Base-by-base conservation (phyloP, 352 stramenopile species). In the Pythium angustatum region DNA sequence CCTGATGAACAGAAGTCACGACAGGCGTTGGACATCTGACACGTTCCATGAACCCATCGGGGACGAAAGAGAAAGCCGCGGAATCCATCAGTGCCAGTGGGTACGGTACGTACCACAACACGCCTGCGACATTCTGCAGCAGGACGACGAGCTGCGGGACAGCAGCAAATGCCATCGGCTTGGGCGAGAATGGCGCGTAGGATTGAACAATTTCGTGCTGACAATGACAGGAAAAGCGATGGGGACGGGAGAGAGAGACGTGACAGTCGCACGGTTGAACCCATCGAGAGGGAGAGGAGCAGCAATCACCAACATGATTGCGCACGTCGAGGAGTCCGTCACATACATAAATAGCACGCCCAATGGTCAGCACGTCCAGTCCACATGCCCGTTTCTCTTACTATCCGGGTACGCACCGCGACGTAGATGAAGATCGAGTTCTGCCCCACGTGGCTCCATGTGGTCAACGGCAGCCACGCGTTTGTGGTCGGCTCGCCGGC, bases 351-450 rank as follows among this genome's bases (percentile, higher is more conserved):
- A 22, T 19, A 45, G 30, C n/a, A n/a, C n/a, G n/a, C n/a, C n/a
- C n/a, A n/a, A n/a, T n/a, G n/a, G n/a, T n/a, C n/a, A n/a, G n/a
- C n/a, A n/a, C n/a, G n/a, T n/a, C n/a, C n/a, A n/a, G n/a, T n/a
- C n/a, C n/a, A n/a, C n/a, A n/a, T n/a, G n/a, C n/a, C n/a, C n/a
- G n/a, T n/a, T n/a, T n/a, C n/a, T n/a, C n/a, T n/a, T n/a, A n/a
- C n/a, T n/a, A n/a, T n/a, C n/a, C 22, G 28, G 6, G 9, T 49
- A 58, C 75, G 44, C 69, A 93, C 83, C 73, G 88, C 77, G 14
- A 78, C 65, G 68, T 96, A 96, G 52, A 94, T 62, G 24, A 73
- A 62, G 63, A 94, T 88, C 2, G 83, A 78, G 62, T 96, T 96
- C 45, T 76, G 88, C 34, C 87, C 83, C 8, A 91, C 66, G n/a